phyloP scores from a whole-genome alignment of 768 basidiomycete genomes.

The Russula griseocarnosa region DNA sequence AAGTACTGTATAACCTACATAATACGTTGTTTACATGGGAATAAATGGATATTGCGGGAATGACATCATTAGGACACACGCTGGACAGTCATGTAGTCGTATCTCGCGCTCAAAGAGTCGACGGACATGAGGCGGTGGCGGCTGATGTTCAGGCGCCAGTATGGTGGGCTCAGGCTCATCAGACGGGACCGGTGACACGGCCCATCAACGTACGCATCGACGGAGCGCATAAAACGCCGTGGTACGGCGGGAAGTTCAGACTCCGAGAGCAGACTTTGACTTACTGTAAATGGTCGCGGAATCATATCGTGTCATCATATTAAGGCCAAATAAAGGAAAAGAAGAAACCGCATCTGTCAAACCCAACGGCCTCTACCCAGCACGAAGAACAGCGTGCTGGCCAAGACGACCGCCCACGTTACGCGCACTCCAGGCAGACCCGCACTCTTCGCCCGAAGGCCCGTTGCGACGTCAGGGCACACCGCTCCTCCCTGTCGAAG shows the following conservation, averaged over 20 bases:
- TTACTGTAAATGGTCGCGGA: too few relatives aligned
- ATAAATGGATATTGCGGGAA: not conserved
- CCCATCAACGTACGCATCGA: too few relatives aligned
- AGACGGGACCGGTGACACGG: too few relatives aligned
- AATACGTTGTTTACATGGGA: not conserved
- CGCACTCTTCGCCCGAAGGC: slow-evolving; percentile 18
- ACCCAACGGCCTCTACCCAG: slow-evolving; percentile 17
- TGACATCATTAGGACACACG: too few relatives aligned
- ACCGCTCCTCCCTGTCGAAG: slow-evolving; percentile 31
- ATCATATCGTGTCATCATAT: not conserved
- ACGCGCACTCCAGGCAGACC: slow-evolving; percentile 13
- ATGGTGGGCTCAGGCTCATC: too few relatives aligned
- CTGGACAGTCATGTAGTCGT: too few relatives aligned
- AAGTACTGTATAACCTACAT: not conserved
- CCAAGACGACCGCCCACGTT: slow-evolving; percentile 18
- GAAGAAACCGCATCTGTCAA: not conserved
- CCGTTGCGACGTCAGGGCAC: slow-evolving; percentile 29
- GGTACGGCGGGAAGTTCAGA: too few relatives aligned
- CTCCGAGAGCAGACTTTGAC: too few relatives aligned
- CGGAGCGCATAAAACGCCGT: too few relatives aligned
- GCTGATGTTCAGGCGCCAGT: too few relatives aligned
- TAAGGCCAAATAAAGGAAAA: not conserved
- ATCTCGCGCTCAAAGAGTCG: too few relatives aligned
- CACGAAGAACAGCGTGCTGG: slow-evolving; percentile 20
- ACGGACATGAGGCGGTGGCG: too few relatives aligned